A percentile compares a stretch with the other conserved stretches of the same genome.
These are phyloP conservation scores for Lactarius evosmus DNA, from an alignment of 768 basidiomycete genomes.

Conservation along the genomic window DNA sequence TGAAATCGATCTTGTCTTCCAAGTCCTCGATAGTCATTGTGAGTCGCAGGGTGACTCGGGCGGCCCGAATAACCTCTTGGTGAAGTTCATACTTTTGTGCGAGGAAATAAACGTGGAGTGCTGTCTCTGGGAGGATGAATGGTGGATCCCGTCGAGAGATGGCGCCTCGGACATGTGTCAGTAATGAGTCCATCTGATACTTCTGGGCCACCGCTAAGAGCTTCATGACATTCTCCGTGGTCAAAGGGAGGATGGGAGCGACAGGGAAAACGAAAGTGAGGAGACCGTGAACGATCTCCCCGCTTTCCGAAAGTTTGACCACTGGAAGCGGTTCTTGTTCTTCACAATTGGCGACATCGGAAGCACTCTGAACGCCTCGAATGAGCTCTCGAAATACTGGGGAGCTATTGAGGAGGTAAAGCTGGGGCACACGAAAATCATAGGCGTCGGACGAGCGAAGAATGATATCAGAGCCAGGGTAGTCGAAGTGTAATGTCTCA, in stretches of 20 bases:
- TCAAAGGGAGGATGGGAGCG: not conserved
- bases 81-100: too few relatives aligned
- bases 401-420: not conserved
- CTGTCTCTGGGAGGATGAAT: too few relatives aligned
- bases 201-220: not conserved
- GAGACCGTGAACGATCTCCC: not conserved
- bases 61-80: not conserved
- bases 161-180: not conserved
- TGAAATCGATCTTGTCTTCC: too few relatives aligned
- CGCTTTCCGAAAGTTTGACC: not conserved
- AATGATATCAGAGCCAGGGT: not conserved
- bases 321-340: not conserved
- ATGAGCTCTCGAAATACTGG: not conserved
- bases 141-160: too few relatives aligned
- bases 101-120: too few relatives aligned
- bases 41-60: too few relatives aligned
- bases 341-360: not conserved
- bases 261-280: not conserved
- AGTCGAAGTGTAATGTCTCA: not conserved
- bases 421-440: not conserved
- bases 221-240: not conserved
- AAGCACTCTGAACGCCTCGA: not conserved
- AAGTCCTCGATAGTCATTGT: too few relatives aligned
- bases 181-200: not conserved
- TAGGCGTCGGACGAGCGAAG: not conserved